phyloP scores from a whole-genome alignment of 1,139 yeast genomes.

The Kodamaea suecica region DNA sequence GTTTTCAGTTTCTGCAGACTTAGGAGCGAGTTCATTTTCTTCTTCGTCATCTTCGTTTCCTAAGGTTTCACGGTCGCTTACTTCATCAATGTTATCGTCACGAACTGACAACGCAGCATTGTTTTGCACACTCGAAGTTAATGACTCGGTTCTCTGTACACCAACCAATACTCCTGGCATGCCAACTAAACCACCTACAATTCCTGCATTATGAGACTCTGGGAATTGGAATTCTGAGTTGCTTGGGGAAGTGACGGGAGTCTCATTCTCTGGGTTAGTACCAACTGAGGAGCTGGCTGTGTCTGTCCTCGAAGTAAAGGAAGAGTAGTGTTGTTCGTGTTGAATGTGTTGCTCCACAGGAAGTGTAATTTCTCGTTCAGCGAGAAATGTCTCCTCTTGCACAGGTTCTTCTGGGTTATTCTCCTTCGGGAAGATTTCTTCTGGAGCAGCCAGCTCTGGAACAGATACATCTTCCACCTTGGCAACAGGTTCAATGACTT shows the following conservation, averaged over 20 bases:
- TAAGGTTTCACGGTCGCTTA: slow-evolving; percentile 60
- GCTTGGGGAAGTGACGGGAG: slow-evolving; percentile 58
- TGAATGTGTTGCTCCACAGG: slow-evolving; percentile 6
- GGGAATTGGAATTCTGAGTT: slow-evolving; percentile 53
- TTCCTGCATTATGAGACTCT: slow-evolving; percentile 37
- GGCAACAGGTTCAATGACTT: neutral
- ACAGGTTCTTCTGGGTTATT: no score
- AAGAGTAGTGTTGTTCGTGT: slow-evolving; percentile 20
- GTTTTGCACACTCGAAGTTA: slow-evolving; percentile 87
- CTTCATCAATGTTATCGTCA: slow-evolving; percentile 62
- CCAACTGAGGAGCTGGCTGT: slow-evolving; percentile 35
- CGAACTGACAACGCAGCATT: slow-evolving; percentile 89
- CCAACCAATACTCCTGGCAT: slow-evolving; percentile 49
- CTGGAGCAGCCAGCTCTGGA: no score
- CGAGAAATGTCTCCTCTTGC: slow-evolving; percentile 2
- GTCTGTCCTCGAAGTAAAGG: slow-evolving; percentile 14
- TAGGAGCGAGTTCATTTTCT: slow-evolving; percentile 18
- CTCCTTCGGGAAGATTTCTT: no score
- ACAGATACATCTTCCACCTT: no score
- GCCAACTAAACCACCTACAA: slow-evolving; percentile 43
- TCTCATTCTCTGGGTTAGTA: slow-evolving; percentile 41
- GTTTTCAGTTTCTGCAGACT: slow-evolving; percentile 17
- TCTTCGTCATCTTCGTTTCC: slow-evolving; percentile 14
- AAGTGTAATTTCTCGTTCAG: neutral
- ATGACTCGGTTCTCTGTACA: slow-evolving; percentile 65